These are phyloP conservation scores for Platismatia glauca DNA, from an alignment of 495 filamentous ascomycete genomes.

Conservation along the genomic window DNA sequence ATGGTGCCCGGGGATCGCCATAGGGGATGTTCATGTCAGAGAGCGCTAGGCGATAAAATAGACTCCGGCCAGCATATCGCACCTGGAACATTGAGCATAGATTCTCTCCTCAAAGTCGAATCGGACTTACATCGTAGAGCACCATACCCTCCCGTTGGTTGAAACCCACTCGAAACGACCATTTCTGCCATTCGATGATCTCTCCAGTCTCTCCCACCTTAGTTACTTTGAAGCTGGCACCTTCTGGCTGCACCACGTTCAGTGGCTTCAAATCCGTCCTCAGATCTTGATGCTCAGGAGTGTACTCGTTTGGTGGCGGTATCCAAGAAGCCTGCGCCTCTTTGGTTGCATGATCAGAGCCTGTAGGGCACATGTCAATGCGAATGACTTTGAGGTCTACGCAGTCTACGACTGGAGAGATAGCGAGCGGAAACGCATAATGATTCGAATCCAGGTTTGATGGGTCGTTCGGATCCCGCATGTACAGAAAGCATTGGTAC, in stretches of 20 bases:
- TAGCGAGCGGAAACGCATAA: constrained; percentile 68
- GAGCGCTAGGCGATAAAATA: constrained; percentile 61
- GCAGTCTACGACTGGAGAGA: constrained; percentile 68
- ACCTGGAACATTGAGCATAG: constrained; percentile 30
- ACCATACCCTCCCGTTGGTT: constrained; percentile 57
- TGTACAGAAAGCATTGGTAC: constrained; percentile 61
- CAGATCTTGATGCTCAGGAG: constrained; percentile 58
- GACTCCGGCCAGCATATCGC: constrained; percentile 55
- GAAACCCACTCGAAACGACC: constrained; percentile 57
- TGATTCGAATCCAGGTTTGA: constrained; percentile 60
- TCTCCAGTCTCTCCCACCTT: constrained; percentile 33
- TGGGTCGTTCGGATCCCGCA: constrained; percentile 48
- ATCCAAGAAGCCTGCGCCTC: constrained; percentile 38
- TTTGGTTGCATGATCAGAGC: constrained; percentile 23
- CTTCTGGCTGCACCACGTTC: constrained; percentile 67
- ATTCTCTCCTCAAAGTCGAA: background rate
- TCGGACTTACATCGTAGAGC: constrained; percentile 40
- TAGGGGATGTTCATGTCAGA: constrained; percentile 70
- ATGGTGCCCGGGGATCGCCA: constrained; percentile 55
- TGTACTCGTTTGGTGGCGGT: constrained; percentile 61
- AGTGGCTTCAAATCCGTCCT: constrained; percentile 63
- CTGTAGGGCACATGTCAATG: constrained; percentile 41
- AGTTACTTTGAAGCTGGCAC: constrained; percentile 54
- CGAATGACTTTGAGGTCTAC: constrained; percentile 52
- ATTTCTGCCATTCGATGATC: constrained; percentile 55